Conservation (phyloP, 1,284 basidiomycete genomes). For the Cryptococcus maquisensis region DNA sequence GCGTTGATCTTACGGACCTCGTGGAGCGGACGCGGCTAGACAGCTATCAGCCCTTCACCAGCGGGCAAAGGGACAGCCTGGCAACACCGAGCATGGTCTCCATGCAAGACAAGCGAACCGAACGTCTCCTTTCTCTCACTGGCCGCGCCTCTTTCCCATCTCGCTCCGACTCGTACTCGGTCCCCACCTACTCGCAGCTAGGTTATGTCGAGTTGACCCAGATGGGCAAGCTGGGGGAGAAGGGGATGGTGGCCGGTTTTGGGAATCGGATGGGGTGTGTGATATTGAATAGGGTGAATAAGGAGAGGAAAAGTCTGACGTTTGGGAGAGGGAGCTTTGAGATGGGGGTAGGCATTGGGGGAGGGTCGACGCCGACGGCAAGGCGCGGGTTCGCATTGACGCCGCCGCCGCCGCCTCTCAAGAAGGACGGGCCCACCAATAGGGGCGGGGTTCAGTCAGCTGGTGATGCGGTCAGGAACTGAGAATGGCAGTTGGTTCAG, state of each 20-base stretch:
- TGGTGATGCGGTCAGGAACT: background rate
- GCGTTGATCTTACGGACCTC: conserved; percentile 4
- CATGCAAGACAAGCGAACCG: conserved; percentile 28
- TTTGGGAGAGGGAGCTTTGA: background rate
- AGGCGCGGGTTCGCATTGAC: conserved; percentile 6
- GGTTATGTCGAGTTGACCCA: conserved; percentile 33
- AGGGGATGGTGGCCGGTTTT: conserved; percentile 32
- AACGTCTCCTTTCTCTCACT: conserved; percentile 35
- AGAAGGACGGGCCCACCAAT: background rate
- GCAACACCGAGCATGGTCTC: conserved; percentile 7
- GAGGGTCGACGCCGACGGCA: background rate
- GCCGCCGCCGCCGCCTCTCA: conserved; percentile 8
- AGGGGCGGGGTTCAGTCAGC: background rate
- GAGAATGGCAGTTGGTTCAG: no score
- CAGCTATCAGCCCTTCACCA: background rate
- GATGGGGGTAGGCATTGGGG: background rate
- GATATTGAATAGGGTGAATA: background rate
- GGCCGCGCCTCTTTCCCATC: conserved; percentile 36
- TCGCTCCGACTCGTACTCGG: conserved; percentile 17
- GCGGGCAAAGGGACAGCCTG: background rate
- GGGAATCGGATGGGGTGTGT: conserved; percentile 41
- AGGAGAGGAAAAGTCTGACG: background rate
- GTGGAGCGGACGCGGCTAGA: background rate
- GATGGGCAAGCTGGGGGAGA: conserved; percentile 3
- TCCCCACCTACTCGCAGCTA: conserved; percentile 27